These are phyloP conservation scores for Dryas drummondii DNA, from an alignment of 306 rosid species.

Conservation along the genomic window DNA sequence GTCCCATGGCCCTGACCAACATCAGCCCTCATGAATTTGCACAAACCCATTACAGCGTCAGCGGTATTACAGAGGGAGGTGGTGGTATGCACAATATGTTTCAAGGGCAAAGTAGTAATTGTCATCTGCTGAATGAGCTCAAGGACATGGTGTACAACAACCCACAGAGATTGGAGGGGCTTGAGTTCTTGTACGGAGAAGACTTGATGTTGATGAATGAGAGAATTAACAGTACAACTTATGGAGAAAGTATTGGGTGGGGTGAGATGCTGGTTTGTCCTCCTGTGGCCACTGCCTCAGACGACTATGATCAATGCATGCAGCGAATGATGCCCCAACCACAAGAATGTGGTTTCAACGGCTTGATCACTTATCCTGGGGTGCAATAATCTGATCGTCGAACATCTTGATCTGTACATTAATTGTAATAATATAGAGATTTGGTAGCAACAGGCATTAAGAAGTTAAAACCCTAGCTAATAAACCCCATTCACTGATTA, in stretches of 20 bases:
- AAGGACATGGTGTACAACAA: slow-evolving; percentile 41
- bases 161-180: slow-evolving; percentile 45
- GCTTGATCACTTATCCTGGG: slow-evolving; percentile 34
- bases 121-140: slow-evolving; percentile 11
- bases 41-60: slow-evolving; percentile 16
- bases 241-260: slow-evolving; percentile 37
- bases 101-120: slow-evolving; percentile 47
- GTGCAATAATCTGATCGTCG: slow-evolving; percentile 20
- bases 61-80: slow-evolving; percentile 1
- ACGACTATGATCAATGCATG: slow-evolving; percentile 30
- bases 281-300: slow-evolving; percentile 30
- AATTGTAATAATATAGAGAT: background rate
- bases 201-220: slow-evolving; percentile 25
- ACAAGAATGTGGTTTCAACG: slow-evolving; percentile 32
- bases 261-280: slow-evolving; percentile 47
- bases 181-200: slow-evolving; percentile 53
- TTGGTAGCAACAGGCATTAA: background rate
- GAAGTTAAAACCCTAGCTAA: slow-evolving; percentile 2
- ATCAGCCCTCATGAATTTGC: slow-evolving; percentile 26
- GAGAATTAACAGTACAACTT: slow-evolving; percentile 26
- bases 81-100: slow-evolving; percentile 19
- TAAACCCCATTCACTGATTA: background rate
- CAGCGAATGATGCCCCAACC: slow-evolving; percentile 26
- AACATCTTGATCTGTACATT: background rate
- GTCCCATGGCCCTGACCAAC: slow-evolving; percentile 25